These are phyloP conservation scores for Stereocaulon alpinum DNA, from an alignment of 495 filamentous ascomycete species.

Conservation along the genomic window DNA sequence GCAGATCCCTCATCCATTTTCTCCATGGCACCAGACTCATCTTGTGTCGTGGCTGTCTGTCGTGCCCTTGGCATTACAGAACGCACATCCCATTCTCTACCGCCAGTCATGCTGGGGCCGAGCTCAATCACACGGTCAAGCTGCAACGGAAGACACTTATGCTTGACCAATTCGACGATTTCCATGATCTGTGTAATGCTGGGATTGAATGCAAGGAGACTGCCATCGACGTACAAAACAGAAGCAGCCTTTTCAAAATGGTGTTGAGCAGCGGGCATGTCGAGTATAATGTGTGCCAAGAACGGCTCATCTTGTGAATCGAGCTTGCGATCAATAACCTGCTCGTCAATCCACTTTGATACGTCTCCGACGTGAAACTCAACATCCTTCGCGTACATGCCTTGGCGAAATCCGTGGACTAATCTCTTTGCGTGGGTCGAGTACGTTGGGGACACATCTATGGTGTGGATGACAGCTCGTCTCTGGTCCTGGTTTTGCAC, in stretches of 20 bases:
- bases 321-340: slow-evolving; percentile 27
- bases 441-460: slow-evolving; percentile 51
- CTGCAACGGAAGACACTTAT: slow-evolving; percentile 41
- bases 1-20: not conserved
- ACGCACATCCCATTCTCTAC: slow-evolving; percentile 47
- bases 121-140: slow-evolving; percentile 58
- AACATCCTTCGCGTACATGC: slow-evolving; percentile 54
- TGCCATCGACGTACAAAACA: slow-evolving; percentile 50
- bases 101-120: slow-evolving; percentile 43
- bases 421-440: slow-evolving; percentile 49
- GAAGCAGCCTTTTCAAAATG: slow-evolving; percentile 48
- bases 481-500: slow-evolving; percentile 28
- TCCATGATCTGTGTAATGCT: slow-evolving; percentile 65
- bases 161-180: slow-evolving; percentile 44
- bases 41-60: slow-evolving; percentile 10
- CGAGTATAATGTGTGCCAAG: slow-evolving; percentile 56
- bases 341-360: slow-evolving; percentile 47
- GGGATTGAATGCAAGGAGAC: slow-evolving; percentile 59
- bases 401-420: slow-evolving; percentile 54
- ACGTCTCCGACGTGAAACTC: slow-evolving; percentile 63
- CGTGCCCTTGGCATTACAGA: slow-evolving; percentile 35
- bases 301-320: slow-evolving; percentile 40
- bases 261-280: slow-evolving; percentile 52
- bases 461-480: slow-evolving; percentile 57
- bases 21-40: not conserved